Percentiles rank a stretch among this genome's conserved stretches.
These are phyloP conservation scores for Eustoma russellianum DNA, from an alignment of 257 asterid species.

Conservation along the genomic window DNA sequence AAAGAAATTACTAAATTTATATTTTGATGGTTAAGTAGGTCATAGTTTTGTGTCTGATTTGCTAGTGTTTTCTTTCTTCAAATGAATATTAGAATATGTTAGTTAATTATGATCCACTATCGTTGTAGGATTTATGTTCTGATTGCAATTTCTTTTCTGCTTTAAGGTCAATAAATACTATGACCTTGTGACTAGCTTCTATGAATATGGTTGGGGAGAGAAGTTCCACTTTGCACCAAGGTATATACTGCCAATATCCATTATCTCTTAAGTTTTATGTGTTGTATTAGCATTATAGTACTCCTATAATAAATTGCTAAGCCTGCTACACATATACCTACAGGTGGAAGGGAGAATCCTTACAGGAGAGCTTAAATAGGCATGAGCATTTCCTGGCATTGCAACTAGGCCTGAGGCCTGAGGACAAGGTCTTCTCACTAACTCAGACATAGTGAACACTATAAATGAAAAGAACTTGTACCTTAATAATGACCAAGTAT, in stretches of 20 bases:
- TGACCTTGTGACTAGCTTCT: slow-evolving; percentile 97
- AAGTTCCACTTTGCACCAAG: slow-evolving; percentile 98
- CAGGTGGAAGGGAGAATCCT: slow-evolving; percentile 96
- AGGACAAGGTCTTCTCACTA: slow-evolving; percentile 55
- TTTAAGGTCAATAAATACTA: slow-evolving; percentile 87
- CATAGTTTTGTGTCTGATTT: no score
- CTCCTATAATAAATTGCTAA: not conserved
- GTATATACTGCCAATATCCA: slow-evolving; percentile 9
- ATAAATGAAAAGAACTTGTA: not conserved
- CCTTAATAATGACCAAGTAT: not conserved
- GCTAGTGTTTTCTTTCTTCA: no score
- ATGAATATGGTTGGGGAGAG: slow-evolving; percentile 99
- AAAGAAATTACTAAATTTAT: no score
- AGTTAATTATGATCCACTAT: no score
- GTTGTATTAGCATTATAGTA: no score
- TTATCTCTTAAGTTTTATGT: no score
- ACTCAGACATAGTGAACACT: not conserved
- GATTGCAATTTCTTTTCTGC: not conserved
- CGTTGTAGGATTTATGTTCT: no score
- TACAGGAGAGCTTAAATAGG: slow-evolving; percentile 80
- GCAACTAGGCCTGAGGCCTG: slow-evolving; percentile 76
- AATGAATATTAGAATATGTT: no score
- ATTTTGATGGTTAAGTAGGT: no score
- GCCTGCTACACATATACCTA: not conserved
- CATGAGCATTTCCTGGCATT: slow-evolving; percentile 95